A percentile compares a stretch with the other conserved stretches of the same genome.
These are phyloP conservation scores for Eucalyptus grandis DNA, from an alignment of 345 rosid species.

Conservation along the genomic window DNA sequence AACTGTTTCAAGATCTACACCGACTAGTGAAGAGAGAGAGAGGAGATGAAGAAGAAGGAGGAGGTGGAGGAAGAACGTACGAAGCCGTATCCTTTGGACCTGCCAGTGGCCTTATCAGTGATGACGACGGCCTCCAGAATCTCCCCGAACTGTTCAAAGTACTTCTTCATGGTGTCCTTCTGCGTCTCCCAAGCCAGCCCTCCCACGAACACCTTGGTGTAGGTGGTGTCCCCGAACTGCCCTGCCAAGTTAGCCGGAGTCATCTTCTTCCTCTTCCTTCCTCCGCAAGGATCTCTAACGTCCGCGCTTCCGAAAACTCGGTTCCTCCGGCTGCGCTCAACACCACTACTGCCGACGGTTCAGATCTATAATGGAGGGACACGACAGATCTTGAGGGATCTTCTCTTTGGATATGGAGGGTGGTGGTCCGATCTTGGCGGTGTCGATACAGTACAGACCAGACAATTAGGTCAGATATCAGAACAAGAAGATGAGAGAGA, in stretches of 20 bases:
- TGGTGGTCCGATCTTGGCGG: background rate
- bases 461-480: background rate
- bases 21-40: background rate
- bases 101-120: conserved; percentile 92
- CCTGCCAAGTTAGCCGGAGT: background rate
- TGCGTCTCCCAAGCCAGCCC: conserved; percentile 99
- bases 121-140: conserved; percentile 98
- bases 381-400: background rate
- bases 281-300: background rate
- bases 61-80: conserved; percentile 21
- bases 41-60: background rate
- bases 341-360: background rate
- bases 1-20: background rate
- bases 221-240: conserved; percentile 88
- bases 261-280: background rate
- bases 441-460: background rate
- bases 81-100: conserved; percentile 99
- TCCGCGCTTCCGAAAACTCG: background rate
- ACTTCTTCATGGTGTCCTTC: conserved; percentile 83
- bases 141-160: conserved; percentile 95
- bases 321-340: background rate
- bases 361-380: background rate
- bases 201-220: conserved; percentile 93
- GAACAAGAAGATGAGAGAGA: background rate
- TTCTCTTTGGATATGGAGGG: background rate